These are phyloP conservation scores for Diaporthe eres DNA, from an alignment of 2,329 filamentous ascomycete species.

Conservation along the genomic window DNA sequence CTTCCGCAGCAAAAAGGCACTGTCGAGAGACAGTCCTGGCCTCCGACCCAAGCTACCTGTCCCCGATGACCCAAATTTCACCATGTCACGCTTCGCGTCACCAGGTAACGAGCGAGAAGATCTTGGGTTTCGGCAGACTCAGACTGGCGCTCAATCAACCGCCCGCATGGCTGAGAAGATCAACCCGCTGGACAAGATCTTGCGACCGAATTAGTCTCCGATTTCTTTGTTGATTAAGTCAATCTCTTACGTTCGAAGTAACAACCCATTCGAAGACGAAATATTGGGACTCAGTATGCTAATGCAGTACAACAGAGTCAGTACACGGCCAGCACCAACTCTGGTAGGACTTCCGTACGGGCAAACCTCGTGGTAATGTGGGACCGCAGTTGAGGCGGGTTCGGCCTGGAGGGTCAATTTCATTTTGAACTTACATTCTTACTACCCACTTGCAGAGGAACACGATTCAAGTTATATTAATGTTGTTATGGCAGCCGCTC, in stretches of 20 bases:
- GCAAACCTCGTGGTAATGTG: not conserved
- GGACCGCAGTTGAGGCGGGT: not conserved
- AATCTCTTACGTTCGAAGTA: not conserved
- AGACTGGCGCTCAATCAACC: slow-evolving; percentile 8
- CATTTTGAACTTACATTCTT: not conserved
- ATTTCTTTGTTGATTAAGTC: too few relatives aligned
- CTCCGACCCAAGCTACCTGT: slow-evolving; percentile 26
- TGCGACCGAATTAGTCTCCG: not conserved
- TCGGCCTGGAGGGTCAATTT: not conserved
- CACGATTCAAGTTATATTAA: not conserved
- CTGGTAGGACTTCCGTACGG: not conserved
- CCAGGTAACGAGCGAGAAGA: slow-evolving; percentile 9
- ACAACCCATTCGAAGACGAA: not conserved
- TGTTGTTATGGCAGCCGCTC: not conserved
- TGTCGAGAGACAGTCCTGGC: not conserved
- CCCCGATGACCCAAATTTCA: slow-evolving; percentile 24
- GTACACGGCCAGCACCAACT: not conserved
- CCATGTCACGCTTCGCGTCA: slow-evolving; percentile 10
- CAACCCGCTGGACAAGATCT: slow-evolving; percentile 10
- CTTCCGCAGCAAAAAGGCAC: slow-evolving; percentile 2
- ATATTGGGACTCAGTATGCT: too few relatives aligned
- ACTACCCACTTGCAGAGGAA: not conserved
- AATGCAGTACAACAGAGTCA: not conserved
- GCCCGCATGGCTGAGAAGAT: slow-evolving; percentile 34
- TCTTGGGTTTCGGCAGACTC: slow-evolving; percentile 28